phyloP scores from a whole-genome alignment of 352 stramenopile genomes.

The Pythium aphanidermatum region DNA sequence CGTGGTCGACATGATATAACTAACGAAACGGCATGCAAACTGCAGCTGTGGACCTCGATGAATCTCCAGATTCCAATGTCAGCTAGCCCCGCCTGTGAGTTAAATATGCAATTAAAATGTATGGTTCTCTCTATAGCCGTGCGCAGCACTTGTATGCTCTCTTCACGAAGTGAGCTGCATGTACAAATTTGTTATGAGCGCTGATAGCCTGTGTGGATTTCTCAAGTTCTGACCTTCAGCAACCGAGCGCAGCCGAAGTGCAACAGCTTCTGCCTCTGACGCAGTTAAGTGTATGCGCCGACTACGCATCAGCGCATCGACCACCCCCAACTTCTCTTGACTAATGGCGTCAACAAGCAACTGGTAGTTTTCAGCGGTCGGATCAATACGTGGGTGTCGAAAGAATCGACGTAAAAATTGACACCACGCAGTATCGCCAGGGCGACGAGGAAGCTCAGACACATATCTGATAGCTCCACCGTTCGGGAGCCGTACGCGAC shows the following conservation, averaged over 20 bases:
- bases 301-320: constrained; percentile 10
- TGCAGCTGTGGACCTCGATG: too few species aligned
- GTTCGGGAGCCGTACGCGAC: background rate
- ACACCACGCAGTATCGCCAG: constrained; percentile 11
- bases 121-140: too few species aligned
- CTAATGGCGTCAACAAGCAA: constrained; percentile 14
- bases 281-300: background rate
- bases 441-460: constrained; percentile 7
- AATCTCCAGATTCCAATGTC: too few species aligned
- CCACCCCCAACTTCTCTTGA: constrained; percentile 1
- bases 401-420: constrained; percentile 14
- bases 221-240: too few species aligned
- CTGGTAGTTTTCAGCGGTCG: constrained; percentile 7
- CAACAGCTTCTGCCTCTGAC: constrained; percentile 1
- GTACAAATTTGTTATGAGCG: too few species aligned
- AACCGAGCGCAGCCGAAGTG: background rate
- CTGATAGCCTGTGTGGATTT: too few species aligned
- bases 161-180: too few species aligned
- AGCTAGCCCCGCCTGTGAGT: too few species aligned
- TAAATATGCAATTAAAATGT: too few species aligned
- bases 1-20: too few species aligned
- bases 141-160: too few species aligned
- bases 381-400: constrained; percentile 11
- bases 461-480: constrained; percentile 3
- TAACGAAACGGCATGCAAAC: too few species aligned